Evolutionary conservation across 139 green algal species (phyloP), one percentile per base, ranked within the genome.

Genomic region (Picochlorum costavermella): DNA sequence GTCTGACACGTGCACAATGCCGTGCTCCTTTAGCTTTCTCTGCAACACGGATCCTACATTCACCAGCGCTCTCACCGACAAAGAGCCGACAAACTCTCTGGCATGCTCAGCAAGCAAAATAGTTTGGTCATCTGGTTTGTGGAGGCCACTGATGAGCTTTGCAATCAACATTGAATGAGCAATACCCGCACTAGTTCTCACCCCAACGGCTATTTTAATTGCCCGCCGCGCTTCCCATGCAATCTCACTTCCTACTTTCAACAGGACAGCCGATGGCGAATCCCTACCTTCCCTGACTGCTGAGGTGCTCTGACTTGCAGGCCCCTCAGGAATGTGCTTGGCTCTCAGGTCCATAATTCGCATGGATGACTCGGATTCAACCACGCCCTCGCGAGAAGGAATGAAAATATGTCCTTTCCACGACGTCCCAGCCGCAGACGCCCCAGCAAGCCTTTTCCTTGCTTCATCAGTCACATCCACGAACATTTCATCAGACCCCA

Each of bases 71-170:
- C 75, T 33, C 2, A 88, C 64, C 2, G 87, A 80, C 29, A 95
- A 79, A 2, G 70, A 63, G 2, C 60, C 70, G n/a, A 90, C 68
- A 61, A 90, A 90, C 2, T 53, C 62, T 4, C 65, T 58, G 2
- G 82, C 86, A 30, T 85, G 53, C 1, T 68, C 25, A 1, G 56
- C 71, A 4, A 85, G 58, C 45, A 94, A 56, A n/a, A 84, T 59
- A 1, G 87, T 95, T 66, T 95, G 87, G 31, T 88, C 85, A 59
- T 95, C 75, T 0, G 87, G 87, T 69, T 95, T 95, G 75, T 95
- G 83, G 57, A 95, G 69, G 23, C 83, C 86, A 20, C 64, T 72
- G 30, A 82, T 75, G 56, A 95, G 77, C 76, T 95, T 95, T 57
- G 87, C 79, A 29, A 95, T 63, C 72, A 94, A 71, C 65, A 81